Conservation (phyloP, 441 rosid genomes). For the Adansonia grandidieri region DNA sequence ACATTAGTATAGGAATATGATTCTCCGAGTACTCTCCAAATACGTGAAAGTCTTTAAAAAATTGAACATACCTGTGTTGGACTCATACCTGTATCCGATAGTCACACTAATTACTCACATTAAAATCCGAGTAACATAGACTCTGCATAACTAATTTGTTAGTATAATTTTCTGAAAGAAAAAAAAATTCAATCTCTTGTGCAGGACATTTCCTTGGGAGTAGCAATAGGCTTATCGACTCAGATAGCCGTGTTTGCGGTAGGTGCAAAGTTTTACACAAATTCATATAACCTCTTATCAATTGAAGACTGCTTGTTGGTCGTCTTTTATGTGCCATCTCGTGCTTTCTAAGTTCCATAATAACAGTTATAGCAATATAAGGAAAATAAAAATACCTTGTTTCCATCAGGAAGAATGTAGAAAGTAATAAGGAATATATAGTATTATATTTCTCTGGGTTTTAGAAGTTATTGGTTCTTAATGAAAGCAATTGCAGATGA, state of each 20-base stretch:
- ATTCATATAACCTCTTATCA: not conserved
- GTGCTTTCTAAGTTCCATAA: not conserved
- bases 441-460: not conserved
- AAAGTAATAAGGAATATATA: not conserved
- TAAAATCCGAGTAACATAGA: no score
- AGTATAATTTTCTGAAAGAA: not conserved
- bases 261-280: slow-evolving; percentile 20
- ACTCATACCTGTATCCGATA: no score
- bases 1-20: no score
- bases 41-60: no score
- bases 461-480: not conserved
- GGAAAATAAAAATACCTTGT: not conserved
- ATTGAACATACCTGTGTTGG: no score
- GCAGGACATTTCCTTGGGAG: slow-evolving; percentile 91
- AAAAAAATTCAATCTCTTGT: not conserved
- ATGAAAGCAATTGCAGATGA: not conserved
- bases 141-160: not conserved
- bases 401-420: not conserved
- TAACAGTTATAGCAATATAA: not conserved
- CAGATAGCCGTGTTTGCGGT: slow-evolving; percentile 94
- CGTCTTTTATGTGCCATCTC: not conserved
- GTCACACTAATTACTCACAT: no score
- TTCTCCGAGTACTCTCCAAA: no score
- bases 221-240: slow-evolving; percentile 92
- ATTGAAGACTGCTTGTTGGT: not conserved